Conservation (phyloP, 2,329 filamentous ascomycete genomes). For the Pyrenophora teres region DNA sequence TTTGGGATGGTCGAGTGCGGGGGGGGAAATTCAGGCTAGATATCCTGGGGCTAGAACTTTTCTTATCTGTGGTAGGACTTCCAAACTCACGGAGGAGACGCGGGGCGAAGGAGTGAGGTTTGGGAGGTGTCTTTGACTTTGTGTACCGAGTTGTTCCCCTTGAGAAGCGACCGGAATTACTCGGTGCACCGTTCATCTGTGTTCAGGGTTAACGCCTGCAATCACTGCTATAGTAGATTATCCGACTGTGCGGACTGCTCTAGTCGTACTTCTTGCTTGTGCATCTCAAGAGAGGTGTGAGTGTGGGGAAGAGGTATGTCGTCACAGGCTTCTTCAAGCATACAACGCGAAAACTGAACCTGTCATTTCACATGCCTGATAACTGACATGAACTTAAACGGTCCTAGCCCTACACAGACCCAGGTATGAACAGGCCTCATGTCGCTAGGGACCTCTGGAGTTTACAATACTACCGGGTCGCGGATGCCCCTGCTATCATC, state of each 20-base stretch:
- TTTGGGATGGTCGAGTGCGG: slow-evolving; percentile 27
- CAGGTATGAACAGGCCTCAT: slow-evolving; percentile 46
- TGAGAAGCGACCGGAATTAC: background rate
- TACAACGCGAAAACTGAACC: no score
- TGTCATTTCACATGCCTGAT: no score
- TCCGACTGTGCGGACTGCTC: no score
- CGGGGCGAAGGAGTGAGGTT: background rate
- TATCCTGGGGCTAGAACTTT: slow-evolving; percentile 4
- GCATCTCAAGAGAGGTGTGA: background rate
- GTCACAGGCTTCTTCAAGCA: background rate
- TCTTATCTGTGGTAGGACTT: no score
- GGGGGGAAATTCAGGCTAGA: slow-evolving; percentile 19
- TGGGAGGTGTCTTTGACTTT: background rate
- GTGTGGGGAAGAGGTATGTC: background rate
- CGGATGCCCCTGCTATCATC: slow-evolving; percentile 37
- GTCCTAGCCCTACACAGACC: background rate
- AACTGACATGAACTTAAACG: no score
- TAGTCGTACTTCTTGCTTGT: background rate
- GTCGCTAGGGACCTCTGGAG: slow-evolving; percentile 32
- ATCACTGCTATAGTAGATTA: background rate
- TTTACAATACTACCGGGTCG: slow-evolving; percentile 41
- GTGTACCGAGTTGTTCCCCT: background rate
- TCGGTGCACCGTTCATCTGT: slow-evolving; percentile 1
- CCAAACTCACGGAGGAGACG: background rate
- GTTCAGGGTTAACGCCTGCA: background rate